A percentile compares a stretch with the other conserved stretches of the same genome.
phyloP scores from a whole-genome alignment of 305 asterid species.

The Rubia tinctorum region DNA sequence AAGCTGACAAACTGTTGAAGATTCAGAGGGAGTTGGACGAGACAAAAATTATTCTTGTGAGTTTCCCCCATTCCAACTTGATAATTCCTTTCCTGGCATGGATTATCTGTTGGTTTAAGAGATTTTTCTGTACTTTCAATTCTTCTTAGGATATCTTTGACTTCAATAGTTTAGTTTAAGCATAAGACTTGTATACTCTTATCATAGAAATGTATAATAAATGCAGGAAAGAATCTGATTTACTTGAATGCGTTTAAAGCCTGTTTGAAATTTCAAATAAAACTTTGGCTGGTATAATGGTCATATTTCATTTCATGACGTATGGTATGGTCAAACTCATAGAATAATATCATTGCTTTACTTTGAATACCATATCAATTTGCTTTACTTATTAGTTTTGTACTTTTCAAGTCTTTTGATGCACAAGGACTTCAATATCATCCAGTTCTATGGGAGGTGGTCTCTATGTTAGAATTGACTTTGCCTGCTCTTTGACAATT shows the following conservation, averaged over 20 bases:
- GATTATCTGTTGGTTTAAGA: background rate
- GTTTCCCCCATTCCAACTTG: slow-evolving; percentile 25
- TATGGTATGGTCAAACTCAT: background rate
- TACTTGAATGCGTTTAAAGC: background rate
- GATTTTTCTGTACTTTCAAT: background rate
- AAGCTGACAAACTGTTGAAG: slow-evolving; percentile 90
- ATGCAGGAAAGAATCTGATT: background rate
- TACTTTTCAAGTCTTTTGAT: background rate
- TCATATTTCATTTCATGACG: background rate
- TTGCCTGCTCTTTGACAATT: background rate
- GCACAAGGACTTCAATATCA: background rate
- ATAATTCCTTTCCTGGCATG: slow-evolving; percentile 1
- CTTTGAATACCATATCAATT: background rate
- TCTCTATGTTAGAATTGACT: slow-evolving; percentile 1
- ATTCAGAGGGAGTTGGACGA: slow-evolving; percentile 96
- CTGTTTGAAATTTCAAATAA: background rate
- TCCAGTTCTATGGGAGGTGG: background rate
- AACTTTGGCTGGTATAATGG: slow-evolving; percentile 5
- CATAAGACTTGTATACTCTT: background rate
- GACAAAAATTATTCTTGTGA: slow-evolving; percentile 94
- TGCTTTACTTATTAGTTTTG: background rate
- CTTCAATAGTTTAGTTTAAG: background rate
- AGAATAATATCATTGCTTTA: background rate
- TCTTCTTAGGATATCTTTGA: background rate
- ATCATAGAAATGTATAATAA: background rate